Base-by-base conservation (phyloP, 2,329 filamentous ascomycete genomes). In the Arthroderma sp. region DNA sequence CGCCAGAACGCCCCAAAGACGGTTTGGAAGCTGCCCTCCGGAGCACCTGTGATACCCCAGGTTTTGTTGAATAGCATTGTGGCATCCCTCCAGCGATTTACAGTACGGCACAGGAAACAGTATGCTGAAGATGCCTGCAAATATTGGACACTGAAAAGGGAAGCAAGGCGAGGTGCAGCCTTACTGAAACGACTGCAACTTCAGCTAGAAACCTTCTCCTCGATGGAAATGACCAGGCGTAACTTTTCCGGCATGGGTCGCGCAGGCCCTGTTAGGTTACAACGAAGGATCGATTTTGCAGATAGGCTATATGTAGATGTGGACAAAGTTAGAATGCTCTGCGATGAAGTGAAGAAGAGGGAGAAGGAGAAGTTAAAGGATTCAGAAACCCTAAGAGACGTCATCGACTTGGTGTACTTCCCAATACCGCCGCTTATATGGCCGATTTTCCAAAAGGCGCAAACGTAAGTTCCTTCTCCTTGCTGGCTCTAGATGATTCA, bases 121-220 rank as follows among this genome's bases (percentile, higher is more conserved):
- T 98, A 86, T 61, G 81, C 93, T 2, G 82, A 86, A 46, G 89
- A 95, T 62, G 85, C 85, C 1, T 96, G 89, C 67, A 87, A 86
- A 54, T 98, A 96, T 65, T 98, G 91, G 91, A 96, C 91, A 0
- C 66, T 98, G 51, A 98, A 98, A 68, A 79, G 91, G 45, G 91
- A 98, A 63, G 85, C 89, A 50, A 80, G 91, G 31, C 77, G 91
- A 47, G 91, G 91, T 39, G 91, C 91, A 29, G 86, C 91, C 3
- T 71, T 98, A 45, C 74, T 98, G 48, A 96, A 96, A 66, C 80
- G 91, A 32, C 72, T 98, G 15, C 91, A 98, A 61, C 68, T 96
- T 46, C 88, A 95, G 62, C 83, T 95, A 74, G 89, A 96, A 63
- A 86, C 86, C 0, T 98, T 96, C 63, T 89, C 89, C 5, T 94